Base-by-base conservation (phyloP, 2,329 filamentous ascomycete species). In the Ascochyta pisi region DNA sequence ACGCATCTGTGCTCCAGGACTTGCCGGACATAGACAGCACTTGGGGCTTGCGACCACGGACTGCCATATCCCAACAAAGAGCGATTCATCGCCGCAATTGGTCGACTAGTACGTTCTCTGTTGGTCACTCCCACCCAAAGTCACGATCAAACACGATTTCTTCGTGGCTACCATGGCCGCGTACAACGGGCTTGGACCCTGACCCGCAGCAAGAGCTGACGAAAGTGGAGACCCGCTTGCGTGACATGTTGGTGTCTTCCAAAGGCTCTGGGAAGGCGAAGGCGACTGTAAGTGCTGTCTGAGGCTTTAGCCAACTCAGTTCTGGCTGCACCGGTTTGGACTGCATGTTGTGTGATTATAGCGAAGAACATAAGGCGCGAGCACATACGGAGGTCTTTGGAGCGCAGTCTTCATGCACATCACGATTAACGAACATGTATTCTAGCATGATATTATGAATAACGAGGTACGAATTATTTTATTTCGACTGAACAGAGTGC, bases 131-230 rank as follows among this genome's bases (percentile, higher is more conserved):
- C 13, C 29, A 48, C 1, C 46, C 64, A 23, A 64, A 62, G 38
- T 31, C 61, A 42, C 69, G 68, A n/a, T 66, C 69, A 38, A 63
- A 61, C 16, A 70, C 72, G 3, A 42, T 74, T 8, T 69, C 69
- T 2, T 73, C 73, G 3, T 75, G 73, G 73, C 46, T 75, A n/a
- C 70, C 71, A 7, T 75, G 73, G 72, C 62, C 62, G n/a, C 70
- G 72, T 10, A 58, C 60, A 15, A 33, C 62, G 4, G 51, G 66
- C 45, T 49, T 67, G 12, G 62, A 54, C 35, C 26, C 58, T 0
- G 54, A 37, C 29, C 57, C 58, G 9, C 60, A 64, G 29, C 59
- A 66, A 51, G 71, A 71, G 37, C 34, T 70, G 23, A 69, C 69
- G n/a, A 68, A 63, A 55, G 72, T 67, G 10, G 72, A 74, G 41